Base-by-base conservation (phyloP, 106 monocot species). In the Acorus calamus region DNA sequence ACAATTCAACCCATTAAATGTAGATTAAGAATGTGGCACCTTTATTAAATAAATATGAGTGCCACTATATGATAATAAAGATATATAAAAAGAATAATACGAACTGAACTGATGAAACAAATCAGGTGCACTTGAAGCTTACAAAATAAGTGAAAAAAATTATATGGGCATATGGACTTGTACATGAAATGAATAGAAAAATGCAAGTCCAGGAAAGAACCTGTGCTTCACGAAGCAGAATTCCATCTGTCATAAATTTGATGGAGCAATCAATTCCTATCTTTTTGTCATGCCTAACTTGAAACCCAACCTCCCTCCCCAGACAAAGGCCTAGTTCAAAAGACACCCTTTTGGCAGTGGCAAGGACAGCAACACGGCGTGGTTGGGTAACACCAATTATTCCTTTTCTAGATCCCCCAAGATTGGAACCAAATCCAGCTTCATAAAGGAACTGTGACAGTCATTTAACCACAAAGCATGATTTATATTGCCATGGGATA, bases 181-280 rank as follows among this genome's bases (percentile, higher is more conserved):
- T 28, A 28, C 28, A 28, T 28, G 28, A 28, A 28, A 28, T 28
- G 28, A 28, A 28, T 28, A 28, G 28, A 28, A 28, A 28, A 28
- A 28, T 28, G 28, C 28, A 28, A 28, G 28, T 28, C 28, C 28
- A 28, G n/a, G 5, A 60, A 60, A 8, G 3, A 70, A 98, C 98
- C 91, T 98, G 92, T 45, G 88, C 65, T 78, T 98, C 91, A 68
- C 96, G 84, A 69, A 98, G 84, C 65, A 98, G 77, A 82, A 99
- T 99, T 43, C 98, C 98, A 77, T 99, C 98, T 12, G 98, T 99
- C 98, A 99, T 99, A 65, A 99, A 99, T 73, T 99, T 99, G 63
- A 99, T 83, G 4, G 81, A 79, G 69, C 92, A 99, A 49, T 52
- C 65, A 46, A 72, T 75, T 68, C 83, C 85, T 54, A 99, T 79